Percentiles rank a stretch among this genome's conserved stretches.
These are phyloP conservation scores for Pichia inconspicua DNA, from an alignment of 1,139 yeast genomes.

Conservation along the genomic window DNA sequence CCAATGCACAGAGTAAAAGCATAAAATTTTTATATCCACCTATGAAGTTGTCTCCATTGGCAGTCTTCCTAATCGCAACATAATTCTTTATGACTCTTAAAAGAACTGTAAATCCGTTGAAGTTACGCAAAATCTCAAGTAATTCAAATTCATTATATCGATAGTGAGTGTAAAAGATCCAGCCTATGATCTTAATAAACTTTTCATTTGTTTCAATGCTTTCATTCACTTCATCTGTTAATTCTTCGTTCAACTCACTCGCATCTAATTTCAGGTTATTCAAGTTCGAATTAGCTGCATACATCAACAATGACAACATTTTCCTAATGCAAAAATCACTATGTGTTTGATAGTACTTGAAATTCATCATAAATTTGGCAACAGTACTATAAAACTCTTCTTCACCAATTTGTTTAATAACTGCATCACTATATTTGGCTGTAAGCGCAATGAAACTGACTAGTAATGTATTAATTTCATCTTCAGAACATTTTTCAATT, in stretches of 20 bases:
- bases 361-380: constrained; percentile 28
- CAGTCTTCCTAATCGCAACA: constrained; percentile 16
- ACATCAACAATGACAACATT: constrained; percentile 35
- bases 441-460: constrained; percentile 27
- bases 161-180: constrained; percentile 42
- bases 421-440: constrained; percentile 22
- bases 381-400: constrained; percentile 21
- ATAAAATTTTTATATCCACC: constrained; percentile 36
- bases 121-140: constrained; percentile 40
- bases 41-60: constrained; percentile 13
- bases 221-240: constrained; percentile 17
- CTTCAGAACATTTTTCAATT: constrained; percentile 18
- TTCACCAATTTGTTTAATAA: constrained; percentile 16
- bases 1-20: constrained; percentile 46
- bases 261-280: constrained; percentile 33
- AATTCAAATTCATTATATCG: constrained; percentile 33
- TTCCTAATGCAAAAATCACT: constrained; percentile 39
- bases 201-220: constrained; percentile 23
- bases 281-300: constrained; percentile 32
- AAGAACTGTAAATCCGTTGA: constrained; percentile 37
- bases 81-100: constrained; percentile 22
- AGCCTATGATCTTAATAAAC: constrained; percentile 34
- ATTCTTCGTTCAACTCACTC: constrained; percentile 12
- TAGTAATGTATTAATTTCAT: constrained; percentile 26
- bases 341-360: constrained; percentile 30